phyloP scores from a whole-genome alignment of 768 basidiomycete species.

The Trametes punicea region DNA sequence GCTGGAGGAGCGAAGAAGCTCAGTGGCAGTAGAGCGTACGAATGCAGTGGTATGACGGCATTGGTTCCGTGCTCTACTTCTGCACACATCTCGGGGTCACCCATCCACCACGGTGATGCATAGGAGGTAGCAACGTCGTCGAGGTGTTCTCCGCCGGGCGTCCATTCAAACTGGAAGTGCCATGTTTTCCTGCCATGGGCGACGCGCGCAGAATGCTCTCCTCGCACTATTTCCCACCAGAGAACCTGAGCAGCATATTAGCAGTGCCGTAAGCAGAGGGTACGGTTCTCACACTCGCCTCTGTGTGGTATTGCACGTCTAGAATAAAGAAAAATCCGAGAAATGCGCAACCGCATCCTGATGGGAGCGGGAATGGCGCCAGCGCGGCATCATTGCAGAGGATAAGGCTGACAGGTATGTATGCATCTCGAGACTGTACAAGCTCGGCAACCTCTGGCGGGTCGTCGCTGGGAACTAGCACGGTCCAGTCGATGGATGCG shows the following conservation, averaged over 20 bases:
- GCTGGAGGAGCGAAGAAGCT: constrained; percentile 1
- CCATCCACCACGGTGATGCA: constrained; percentile 5
- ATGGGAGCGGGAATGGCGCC: neutral
- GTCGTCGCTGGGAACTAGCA: neutral
- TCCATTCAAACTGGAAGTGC: constrained; percentile 11
- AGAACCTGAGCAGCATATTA: neutral
- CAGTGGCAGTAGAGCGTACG: constrained; percentile 9
- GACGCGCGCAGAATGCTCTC: neutral
- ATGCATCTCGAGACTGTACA: neutral
- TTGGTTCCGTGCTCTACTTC: neutral
- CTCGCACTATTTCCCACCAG: neutral
- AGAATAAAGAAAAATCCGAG: constrained; percentile 6
- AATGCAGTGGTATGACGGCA: neutral
- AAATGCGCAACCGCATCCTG: constrained; percentile 3
- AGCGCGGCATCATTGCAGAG: neutral
- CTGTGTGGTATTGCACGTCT: neutral
- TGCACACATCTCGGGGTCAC: neutral
- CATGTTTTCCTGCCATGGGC: neutral
- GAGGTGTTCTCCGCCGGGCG: constrained; percentile 2
- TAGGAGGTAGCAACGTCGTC: neutral
- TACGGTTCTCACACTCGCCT: neutral
- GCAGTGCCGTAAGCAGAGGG: neutral
- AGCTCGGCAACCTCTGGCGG: constrained; percentile 7
- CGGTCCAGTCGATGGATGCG: neutral
- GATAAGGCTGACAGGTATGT: neutral